Base-by-base conservation (phyloP, 108 stramenopile species). In the Cyclotella cryptica region DNA sequence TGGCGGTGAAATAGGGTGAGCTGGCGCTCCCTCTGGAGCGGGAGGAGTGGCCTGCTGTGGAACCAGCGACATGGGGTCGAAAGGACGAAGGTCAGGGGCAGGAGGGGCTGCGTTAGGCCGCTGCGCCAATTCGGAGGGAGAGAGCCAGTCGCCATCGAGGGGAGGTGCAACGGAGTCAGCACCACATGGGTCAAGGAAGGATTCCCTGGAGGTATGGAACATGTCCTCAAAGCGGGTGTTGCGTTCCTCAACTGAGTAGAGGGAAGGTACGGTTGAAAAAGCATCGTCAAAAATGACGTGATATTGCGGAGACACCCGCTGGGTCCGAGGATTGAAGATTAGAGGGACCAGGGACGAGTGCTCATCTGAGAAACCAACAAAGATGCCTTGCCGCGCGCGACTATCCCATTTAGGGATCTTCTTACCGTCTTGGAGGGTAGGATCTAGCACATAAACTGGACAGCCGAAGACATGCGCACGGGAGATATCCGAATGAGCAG, bases 361-460 rank as follows among this genome's bases (percentile, higher is more conserved):
- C 21, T 10, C 30, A 13, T 22, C 18, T 5, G 54, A 70, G 39
- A 70, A 26, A 57, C 53, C 69, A 40, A 55, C 54, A 59, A 71
- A 71, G 14, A 71, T 58, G 0, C 86, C 86, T 66, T 64, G 75
- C 22, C 68, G 70, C 0, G 83, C 62, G 0, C 82, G 69, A 10
- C 78, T 81, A 21, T 81, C 70, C 88, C 86, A 89, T 44, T 77
- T 85, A 14, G 89, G 86, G 1, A 87, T 24, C 58, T 87, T 85
- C 79, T 87, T 89, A 19, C 83, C 85, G 46, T 87, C 89, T 81
- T 87, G 86, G 11, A 89, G 72, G 28, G 58, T 66, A 18, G 86
- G 85, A 21, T 87, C 89, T 7, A 89, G 61, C 3, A 89, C 88
- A 68, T 84, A 89, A 21, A 75, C 57, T 8, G 86, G 88, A 62